Base-by-base conservation (phyloP, 2,329 filamentous ascomycete species). In the Ophiostoma piceae region DNA sequence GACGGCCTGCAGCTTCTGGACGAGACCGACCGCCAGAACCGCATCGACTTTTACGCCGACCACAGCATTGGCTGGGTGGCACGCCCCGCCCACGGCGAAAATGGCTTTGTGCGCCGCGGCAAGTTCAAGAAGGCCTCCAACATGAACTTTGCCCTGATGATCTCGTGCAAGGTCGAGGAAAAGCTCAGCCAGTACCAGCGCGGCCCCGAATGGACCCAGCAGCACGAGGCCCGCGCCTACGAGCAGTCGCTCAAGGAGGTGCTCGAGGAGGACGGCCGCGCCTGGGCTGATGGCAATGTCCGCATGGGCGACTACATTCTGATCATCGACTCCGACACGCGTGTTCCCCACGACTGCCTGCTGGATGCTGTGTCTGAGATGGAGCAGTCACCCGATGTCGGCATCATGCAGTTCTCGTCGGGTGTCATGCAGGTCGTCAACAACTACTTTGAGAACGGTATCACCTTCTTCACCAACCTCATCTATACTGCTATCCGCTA, bases 281-380 rank as follows among this genome's bases (percentile, higher is more conserved):
- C 90, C 37, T 91, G 90, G 90, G 92, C 92, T 22, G 91, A 92
- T 76, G 92, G 92, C 72, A 93, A 95, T 78, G 90, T 96, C 74
- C 91, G 92, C 68, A 83, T 96, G 29, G 92, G 92, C 70, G 92
- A 96, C 79, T 94, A 93, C 78, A 92, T 94, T 71, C 81, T 91
- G 41, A 81, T 94, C 71, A 90, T 92, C 76, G 90, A 92, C 80
- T 92, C 90, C 1, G 90, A 93, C 78, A 93, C 90, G 39, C 90
- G 90, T 78, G 90, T 92, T 2, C 91, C 91, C 1, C 80, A 84
- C 54, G 91, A 94, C 78, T 94, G 91, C 75, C 82, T 94, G 71
- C 83, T 94, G 6, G 91, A 94, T 75, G 90, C 90, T 60, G 90
- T 91, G 66, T 92, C 88, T 67, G 91, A 94, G 76, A 92, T 94